Base-by-base conservation (phyloP, 139 green algal genomes). In the Limnomonas spitsbergensis region DNA sequence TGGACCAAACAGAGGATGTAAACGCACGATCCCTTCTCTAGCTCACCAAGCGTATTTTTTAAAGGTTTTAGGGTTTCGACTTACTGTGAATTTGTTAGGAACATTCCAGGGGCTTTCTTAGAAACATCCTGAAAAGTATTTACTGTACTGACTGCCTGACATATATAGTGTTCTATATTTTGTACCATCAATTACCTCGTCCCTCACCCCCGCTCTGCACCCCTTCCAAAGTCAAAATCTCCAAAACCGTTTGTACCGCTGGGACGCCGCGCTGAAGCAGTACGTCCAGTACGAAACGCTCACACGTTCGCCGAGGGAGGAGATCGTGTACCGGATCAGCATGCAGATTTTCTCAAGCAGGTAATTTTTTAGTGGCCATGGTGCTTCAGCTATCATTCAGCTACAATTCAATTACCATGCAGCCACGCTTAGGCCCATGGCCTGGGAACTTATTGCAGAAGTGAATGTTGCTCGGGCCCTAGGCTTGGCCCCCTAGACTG, bases 111-210 rank as follows among this genome's bases (percentile, higher is more conserved):
- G 20, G 14, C 20, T 29, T 14, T 61, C 9, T 72, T 72, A 39
- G 61, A 20, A 72, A 36, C 29, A 72, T 34, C 7, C 29, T 39
- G 27, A 72, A 7, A 72, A 72, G 61, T 72, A 39, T 72, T 39
- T 39, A 72, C 6, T 72, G 29, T 20, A 37, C 29, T 7, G 6
- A 61, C 14, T 61, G 20, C 47, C 20, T 29, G 47, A 29, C 14
- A 61, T 61, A 61, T 20, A 61, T 61, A 61, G 47, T 61, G 47
- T 20, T 29, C 20, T 14, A 29, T 61, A 61, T 61, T 29, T 29
- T 61, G 20, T 61, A 29, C 20, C 14, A 61, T 29, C 47, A 61
- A 29, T 61, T 29, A 29, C 20, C 47, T 61, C 14, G 20, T 61
- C 20, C 47, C 20, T 14, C 47, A 29, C 14, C 14, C 14, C 20